Evolutionary conservation across 805 yeast genomes (phyloP).

Genomic region (Saccharomycopsis guyanensis): DNA sequence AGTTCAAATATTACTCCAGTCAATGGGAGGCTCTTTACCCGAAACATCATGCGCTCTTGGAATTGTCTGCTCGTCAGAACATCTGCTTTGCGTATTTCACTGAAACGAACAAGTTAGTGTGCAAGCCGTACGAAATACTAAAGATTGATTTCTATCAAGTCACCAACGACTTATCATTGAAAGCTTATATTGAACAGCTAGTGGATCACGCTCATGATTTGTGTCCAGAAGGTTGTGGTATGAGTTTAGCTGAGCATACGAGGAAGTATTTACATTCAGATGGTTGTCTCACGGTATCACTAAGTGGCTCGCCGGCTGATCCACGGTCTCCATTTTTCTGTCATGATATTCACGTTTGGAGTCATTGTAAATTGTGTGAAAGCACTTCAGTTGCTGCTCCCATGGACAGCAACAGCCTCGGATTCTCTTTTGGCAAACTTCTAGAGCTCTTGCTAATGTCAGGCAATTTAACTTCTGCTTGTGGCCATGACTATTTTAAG

Average conservation of each 20-base stretch:
- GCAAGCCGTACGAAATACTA: conserved; percentile 80
- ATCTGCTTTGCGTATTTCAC: conserved; percentile 73
- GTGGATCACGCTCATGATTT: conserved; percentile 56
- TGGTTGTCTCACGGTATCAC: conserved; percentile 74
- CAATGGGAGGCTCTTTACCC: conserved; percentile 63
- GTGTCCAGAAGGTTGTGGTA: conserved; percentile 79
- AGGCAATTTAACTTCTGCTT: conserved; percentile 34
- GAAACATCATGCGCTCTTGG: conserved; percentile 50
- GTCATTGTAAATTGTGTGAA: conserved; percentile 75
- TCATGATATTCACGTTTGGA: conserved; percentile 81
- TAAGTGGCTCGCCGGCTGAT: conserved; percentile 60
- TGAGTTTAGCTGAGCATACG: conserved; percentile 62
- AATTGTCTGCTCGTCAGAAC: conserved; percentile 67
- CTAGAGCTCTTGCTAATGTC: conserved; percentile 76
- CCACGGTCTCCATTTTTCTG: conserved; percentile 47
- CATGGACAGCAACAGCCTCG: conserved; percentile 83
- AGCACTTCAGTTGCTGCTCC: conserved; percentile 67
- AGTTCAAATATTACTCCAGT: conserved; percentile 32
- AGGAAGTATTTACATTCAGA: conserved; percentile 83
- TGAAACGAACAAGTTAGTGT: conserved; percentile 83
- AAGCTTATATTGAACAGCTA: conserved; percentile 77
- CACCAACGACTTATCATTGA: conserved; percentile 73
- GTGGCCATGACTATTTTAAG: conserved; percentile 73
- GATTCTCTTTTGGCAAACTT: conserved; percentile 87
- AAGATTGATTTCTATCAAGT: conserved; percentile 85